Evolutionary conservation across 106 monocot genomes (phyloP).

Genomic region (Platanthera zijinensis): DNA sequence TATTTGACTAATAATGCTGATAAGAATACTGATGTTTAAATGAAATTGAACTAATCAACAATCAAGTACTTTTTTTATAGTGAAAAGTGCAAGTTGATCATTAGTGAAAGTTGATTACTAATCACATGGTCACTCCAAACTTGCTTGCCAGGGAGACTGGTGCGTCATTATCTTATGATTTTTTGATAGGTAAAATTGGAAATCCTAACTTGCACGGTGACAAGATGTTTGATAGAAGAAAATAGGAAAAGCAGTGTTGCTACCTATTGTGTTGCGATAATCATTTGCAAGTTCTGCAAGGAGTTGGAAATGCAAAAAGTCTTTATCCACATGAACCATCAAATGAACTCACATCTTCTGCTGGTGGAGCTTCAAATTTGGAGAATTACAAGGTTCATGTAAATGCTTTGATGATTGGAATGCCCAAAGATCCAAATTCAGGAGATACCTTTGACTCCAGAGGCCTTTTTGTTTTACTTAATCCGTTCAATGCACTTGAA

Average conservation of each 20-base stretch:
- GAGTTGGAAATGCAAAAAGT: slow-evolving; percentile 15
- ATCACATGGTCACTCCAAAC: slow-evolving; percentile 21
- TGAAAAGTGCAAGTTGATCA: too few relatives aligned
- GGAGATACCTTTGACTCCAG: slow-evolving; percentile 33
- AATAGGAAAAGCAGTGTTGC: slow-evolving; percentile 19
- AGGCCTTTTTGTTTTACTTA: slow-evolving; percentile 75
- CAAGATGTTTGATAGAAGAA: slow-evolving; percentile 14
- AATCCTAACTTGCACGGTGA: slow-evolving; percentile 13
- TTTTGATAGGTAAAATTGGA: slow-evolving; percentile 8
- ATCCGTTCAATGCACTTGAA: slow-evolving; percentile 57
- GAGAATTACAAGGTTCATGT: not conserved
- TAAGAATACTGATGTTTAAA: too few relatives aligned
- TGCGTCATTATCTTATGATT: slow-evolving; percentile 19
- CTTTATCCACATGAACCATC: slow-evolving; percentile 16
- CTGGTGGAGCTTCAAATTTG: slow-evolving; percentile 11
- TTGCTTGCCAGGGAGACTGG: slow-evolving; percentile 9
- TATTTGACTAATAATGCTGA: too few relatives aligned
- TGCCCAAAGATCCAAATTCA: slow-evolving; percentile 6
- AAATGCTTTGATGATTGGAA: not conserved
- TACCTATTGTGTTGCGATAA: slow-evolving; percentile 21
- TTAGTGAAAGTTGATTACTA: too few relatives aligned
- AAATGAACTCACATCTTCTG: slow-evolving; percentile 11
- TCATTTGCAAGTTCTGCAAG: slow-evolving; percentile 34
- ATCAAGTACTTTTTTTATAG: too few relatives aligned
- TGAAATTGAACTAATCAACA: too few relatives aligned